Conservation (phyloP, 768 basidiomycete genomes). For the Hericium alpestre region DNA sequence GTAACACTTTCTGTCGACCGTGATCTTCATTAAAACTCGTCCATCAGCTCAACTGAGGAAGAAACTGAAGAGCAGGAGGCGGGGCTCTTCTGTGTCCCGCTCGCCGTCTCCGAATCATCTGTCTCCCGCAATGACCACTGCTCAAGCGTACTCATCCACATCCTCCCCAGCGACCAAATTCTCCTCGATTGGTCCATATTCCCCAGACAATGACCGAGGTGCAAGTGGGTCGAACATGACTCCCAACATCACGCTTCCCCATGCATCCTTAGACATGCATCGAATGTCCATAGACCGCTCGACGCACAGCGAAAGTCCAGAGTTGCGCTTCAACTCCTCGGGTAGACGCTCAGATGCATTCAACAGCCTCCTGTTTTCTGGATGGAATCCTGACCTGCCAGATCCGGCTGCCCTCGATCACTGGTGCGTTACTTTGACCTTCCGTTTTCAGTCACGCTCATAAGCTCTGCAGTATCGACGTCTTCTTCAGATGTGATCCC, state of each 20-base stretch:
- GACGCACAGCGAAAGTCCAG: slow-evolving; percentile 12
- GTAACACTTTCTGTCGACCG: slow-evolving; percentile 14
- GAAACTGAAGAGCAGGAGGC: slow-evolving; percentile 45
- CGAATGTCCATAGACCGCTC: slow-evolving; percentile 14
- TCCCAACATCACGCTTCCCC: slow-evolving; percentile 17
- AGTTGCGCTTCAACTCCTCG: slow-evolving; percentile 16
- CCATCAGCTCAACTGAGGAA: slow-evolving; percentile 49
- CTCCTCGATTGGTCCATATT: slow-evolving; percentile 11
- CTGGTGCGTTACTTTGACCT: slow-evolving; percentile 40
- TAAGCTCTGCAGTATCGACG: slow-evolving; percentile 48
- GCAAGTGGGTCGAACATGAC: slow-evolving; percentile 5
- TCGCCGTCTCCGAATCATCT: slow-evolving; percentile 24
- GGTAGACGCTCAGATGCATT: slow-evolving; percentile 38
- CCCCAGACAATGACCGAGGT: slow-evolving; percentile 17
- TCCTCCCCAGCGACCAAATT: slow-evolving; percentile 3
- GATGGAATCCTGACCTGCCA: slow-evolving; percentile 82
- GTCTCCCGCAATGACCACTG: slow-evolving; percentile 4
- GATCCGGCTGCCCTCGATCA: slow-evolving; percentile 63
- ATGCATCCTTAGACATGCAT: slow-evolving; percentile 16
- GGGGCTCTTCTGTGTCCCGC: slow-evolving; percentile 25
- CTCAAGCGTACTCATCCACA: slow-evolving; percentile 6
- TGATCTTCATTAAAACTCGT: neutral
- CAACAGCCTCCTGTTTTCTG: slow-evolving; percentile 59
- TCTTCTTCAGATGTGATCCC: slow-evolving; percentile 84
- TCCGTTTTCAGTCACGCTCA: neutral